phyloP scores from a whole-genome alignment of 441 rosid species.

The Capsella rubella region DNA sequence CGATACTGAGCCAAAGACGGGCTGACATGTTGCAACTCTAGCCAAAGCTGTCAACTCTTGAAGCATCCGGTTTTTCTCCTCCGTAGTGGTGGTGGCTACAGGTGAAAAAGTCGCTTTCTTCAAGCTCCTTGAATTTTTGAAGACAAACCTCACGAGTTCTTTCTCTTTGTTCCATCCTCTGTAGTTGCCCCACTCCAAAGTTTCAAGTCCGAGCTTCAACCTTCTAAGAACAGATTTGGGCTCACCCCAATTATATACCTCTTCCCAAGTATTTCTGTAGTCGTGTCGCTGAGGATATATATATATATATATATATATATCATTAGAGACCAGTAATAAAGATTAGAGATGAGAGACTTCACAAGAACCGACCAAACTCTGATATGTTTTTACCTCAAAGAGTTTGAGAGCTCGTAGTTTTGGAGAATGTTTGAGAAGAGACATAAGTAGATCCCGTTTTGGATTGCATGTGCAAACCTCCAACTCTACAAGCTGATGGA shows the following conservation, averaged over 20 bases:
- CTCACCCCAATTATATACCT: background rate
- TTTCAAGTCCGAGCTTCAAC: background rate
- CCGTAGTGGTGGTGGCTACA: background rate
- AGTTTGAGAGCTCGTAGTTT: constrained; percentile 2
- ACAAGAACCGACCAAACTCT: no score
- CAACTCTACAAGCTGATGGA: constrained; percentile 4
- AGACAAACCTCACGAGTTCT: background rate
- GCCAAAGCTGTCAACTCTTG: background rate
- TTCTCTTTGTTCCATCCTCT: background rate
- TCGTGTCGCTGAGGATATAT: background rate
- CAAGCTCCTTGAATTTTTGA: background rate
- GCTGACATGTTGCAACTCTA: constrained; percentile 24
- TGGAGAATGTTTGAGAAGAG: background rate
- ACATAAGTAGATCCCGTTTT: background rate
- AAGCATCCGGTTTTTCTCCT: constrained; percentile 13
- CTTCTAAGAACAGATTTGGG: background rate
- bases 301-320: no score
- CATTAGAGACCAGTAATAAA: background rate
- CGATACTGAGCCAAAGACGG: background rate
- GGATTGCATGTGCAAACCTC: background rate
- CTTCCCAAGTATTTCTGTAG: no score
- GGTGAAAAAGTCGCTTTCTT: constrained; percentile 17
- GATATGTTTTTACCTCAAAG: background rate
- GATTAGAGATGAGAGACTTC: no score
- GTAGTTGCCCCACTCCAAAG: constrained; percentile 1